Evolutionary conservation across 192 early-diverging fungal genomes (phyloP), one percentile per base, ranked within the genome.

Genomic region (Hyaloraphidium curvatum): DNA sequence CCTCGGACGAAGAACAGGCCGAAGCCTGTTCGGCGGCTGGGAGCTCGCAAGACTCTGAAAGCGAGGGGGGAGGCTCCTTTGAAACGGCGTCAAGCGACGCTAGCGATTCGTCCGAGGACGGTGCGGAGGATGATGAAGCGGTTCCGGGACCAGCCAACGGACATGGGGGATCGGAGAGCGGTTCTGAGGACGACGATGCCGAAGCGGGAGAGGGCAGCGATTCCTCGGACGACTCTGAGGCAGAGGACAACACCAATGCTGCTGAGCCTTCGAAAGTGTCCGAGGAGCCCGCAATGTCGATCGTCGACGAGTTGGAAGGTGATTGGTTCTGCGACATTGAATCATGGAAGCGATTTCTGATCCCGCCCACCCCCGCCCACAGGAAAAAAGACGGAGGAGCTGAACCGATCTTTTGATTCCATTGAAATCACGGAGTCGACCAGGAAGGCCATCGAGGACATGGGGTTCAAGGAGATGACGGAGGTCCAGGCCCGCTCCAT

Each of bases 401-500:
- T 73, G 25, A 59, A 77, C 59, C 65, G 67, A 39, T 75, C 77
- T 4, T 98, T 98, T 51, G 58, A 65, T 14, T 72, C 79, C 4
- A 67, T 98, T 2, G 77, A 83, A 13, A 68, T 91, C 51, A 83
- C 83, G 23, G 86, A 58, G 53, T 19, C 50, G 14, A 58, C 41
- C 25, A 19, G 31, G 26, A 58, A 58, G 28, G 57, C 57, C 13
- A 55, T 89, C 53, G 63, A 71, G 33, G 91, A 90, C 48, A 86
- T 96, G 81, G 89, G 89, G 28, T 95, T 96, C 65, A 75, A 71
- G 29, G 67, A 67, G 51, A 96, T 97, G 92, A 99, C 92, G 9
- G 87, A 95, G 62, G 83, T 99, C 40, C 95, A 99, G 68, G 92
- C 92, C 33, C 74, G 89, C 30, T 83, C 82, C 5, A 95, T 99